Base-by-base conservation (phyloP, 2,329 filamentous ascomycete species). In the Neopestalotiopsis sp. region DNA sequence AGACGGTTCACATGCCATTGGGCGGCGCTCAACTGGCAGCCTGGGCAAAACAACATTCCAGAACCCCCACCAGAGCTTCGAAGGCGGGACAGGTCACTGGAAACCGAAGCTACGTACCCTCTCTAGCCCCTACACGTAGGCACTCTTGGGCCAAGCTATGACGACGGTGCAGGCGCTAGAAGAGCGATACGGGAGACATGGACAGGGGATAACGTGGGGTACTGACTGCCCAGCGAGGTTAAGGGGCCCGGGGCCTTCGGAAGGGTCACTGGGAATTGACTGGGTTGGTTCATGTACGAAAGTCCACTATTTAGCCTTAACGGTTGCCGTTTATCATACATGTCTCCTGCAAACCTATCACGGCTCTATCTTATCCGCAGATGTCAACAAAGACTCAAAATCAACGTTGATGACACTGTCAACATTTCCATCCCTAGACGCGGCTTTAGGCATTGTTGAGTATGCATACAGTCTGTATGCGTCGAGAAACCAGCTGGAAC, bases 271-370 rank as follows among this genome's bases (percentile, higher is more conserved):
- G 24, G 24, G 24, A 28, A 28, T 38, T 38, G 34, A 38, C 34
- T 38, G 14, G 45, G 9, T 53, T 17, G 20, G 17, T 53, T 53
- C 20, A 53, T 53, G 45, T 53, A 53, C 20, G 45, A 17, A n/a
- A 53, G 20, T 53, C 45, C 45, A 53, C 45, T 53, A 53, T 53
- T 53, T 53, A 53, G 45, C 17, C 45, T 53, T 53, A 53, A 53
- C 45, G 17, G 45, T 53, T 53, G 34, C 45, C 17, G 45, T 53
- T n/a, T n/a, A 53, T 53, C 5, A 17, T 28, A 28, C 24, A 28
- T 53, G 7, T 53, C 45, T 53, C 17, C 45, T 38, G 34, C 34
- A 7, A 3, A 38, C 5, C 6, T 38, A n/a, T 4, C 20, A n/a
- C 17, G 45, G 45, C 20, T 53, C 45, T 53, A 53, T n/a, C 45